Conservation (phyloP, 129 eudicot genomes). For the Centella asiatica region DNA sequence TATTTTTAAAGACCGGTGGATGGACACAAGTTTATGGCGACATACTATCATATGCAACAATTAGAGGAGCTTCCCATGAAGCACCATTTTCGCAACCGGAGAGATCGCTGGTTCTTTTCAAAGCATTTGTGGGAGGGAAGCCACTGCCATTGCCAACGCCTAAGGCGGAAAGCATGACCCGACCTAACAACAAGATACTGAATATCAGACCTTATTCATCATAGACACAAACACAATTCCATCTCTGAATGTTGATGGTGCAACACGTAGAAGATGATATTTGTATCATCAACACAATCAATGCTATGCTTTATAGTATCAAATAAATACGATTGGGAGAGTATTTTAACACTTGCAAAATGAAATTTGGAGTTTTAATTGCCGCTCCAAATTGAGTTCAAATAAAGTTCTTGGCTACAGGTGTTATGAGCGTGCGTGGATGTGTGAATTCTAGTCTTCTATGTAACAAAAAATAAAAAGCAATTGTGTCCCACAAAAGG, state of each 20-base stretch:
- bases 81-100: constrained; percentile 70
- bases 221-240: not conserved
- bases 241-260: not conserved
- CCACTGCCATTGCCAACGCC: constrained; percentile 30
- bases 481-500: too few relatives aligned
- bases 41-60: constrained; percentile 49
- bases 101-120: constrained; percentile 55
- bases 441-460: too few relatives aligned
- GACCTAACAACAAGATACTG: not conserved
- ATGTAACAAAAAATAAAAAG: too few relatives aligned
- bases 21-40: constrained; percentile 83
- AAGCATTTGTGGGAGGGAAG: constrained; percentile 44
- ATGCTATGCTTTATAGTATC: not conserved
- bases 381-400: too few relatives aligned
- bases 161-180: not conserved
- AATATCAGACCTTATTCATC: constrained; percentile 1
- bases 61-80: constrained; percentile 77
- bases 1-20: constrained; percentile 53
- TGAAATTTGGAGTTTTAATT: too few relatives aligned
- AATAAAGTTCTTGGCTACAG: too few relatives aligned
- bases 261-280: not conserved
- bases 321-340: not conserved
- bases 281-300: not conserved
- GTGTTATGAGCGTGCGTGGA: too few relatives aligned
- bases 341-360: too few relatives aligned